A percentile compares a stretch with the other conserved stretches of the same genome.
These are phyloP conservation scores for Tulasnella calospora DNA, from an alignment of 768 basidiomycete species.

Conservation along the genomic window DNA sequence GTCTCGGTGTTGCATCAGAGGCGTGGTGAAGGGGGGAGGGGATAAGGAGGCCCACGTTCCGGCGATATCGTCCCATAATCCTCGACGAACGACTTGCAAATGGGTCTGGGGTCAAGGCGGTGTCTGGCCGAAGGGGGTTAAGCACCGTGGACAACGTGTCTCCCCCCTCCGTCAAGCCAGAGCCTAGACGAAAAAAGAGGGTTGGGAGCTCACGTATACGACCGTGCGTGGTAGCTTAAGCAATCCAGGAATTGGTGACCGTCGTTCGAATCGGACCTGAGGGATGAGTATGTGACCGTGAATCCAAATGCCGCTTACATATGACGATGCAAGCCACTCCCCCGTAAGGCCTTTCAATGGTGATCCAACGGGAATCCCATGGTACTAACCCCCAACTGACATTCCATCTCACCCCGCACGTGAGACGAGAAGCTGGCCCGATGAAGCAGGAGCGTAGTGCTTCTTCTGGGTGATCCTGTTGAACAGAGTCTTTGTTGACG, in stretches of 20 bases:
- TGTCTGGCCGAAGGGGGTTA: not conserved
- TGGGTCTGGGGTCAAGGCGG: not conserved
- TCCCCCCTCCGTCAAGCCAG: not conserved
- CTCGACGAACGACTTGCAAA: not conserved
- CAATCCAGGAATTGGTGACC: not conserved
- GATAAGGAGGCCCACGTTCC: too few species aligned
- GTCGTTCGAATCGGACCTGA: not conserved
- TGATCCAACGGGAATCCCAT: not conserved
- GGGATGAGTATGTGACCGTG: not conserved
- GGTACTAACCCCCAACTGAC: not conserved
- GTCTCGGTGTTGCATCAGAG: too few species aligned
- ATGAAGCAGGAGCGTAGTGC: not conserved
- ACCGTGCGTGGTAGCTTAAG: not conserved
- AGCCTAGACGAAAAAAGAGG: not conserved
- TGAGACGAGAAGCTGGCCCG: not conserved
- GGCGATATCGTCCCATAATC: too few species aligned
- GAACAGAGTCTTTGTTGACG: not conserved
- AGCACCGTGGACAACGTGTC: not conserved
- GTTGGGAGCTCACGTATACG: not conserved
- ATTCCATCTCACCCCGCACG: slow-evolving; percentile 7
- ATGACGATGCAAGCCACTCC: not conserved
- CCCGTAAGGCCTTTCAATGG: not conserved
- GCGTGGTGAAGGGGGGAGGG: too few species aligned
- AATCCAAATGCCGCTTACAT: not conserved
- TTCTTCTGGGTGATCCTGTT: not conserved